Conservation (phyloP, 2,329 filamentous ascomycete species). For the Orbilia javanica region DNA sequence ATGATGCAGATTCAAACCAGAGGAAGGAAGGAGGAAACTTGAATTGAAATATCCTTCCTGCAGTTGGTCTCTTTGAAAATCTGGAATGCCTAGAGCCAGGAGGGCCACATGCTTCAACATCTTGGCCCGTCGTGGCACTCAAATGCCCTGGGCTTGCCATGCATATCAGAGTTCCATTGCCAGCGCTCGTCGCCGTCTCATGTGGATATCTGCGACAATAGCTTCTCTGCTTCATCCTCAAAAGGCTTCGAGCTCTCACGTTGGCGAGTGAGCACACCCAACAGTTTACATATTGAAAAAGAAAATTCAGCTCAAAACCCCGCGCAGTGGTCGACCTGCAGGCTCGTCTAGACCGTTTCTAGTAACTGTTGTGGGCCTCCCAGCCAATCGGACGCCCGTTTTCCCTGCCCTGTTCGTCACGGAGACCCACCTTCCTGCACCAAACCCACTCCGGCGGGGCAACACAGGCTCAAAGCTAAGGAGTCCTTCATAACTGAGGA, state of each 20-base stretch:
- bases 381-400: conserved; percentile 48
- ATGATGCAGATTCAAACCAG: conserved; percentile 13
- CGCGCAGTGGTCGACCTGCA: conserved; percentile 31
- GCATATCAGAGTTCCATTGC: conserved; percentile 11
- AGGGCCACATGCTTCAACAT: conserved; percentile 21
- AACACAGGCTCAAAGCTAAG: conserved; percentile 36
- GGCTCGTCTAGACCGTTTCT: conserved; percentile 40
- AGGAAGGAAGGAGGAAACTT: conserved; percentile 18
- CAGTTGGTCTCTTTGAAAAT: conserved; percentile 18
- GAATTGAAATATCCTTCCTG: conserved; percentile 15
- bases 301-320: conserved; percentile 59
- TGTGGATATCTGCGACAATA: conserved; percentile 15
- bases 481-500: neutral
- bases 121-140: conserved; percentile 29
- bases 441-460: conserved; percentile 40
- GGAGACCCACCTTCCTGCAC: conserved; percentile 31
- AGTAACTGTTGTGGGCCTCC: conserved; percentile 2
- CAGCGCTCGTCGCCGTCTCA: conserved; percentile 1
- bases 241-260: conserved; percentile 24
- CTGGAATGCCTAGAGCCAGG: conserved; percentile 31
- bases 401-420: conserved; percentile 26
- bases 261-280: conserved; percentile 14
- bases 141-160: conserved; percentile 9
- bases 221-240: neutral
- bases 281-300: conserved; percentile 36